A percentile compares a stretch with the other conserved stretches of the same genome.
These are phyloP conservation scores for Carex myosuroides DNA, from an alignment of 176 grass and related monocot genomes.

Conservation along the genomic window DNA sequence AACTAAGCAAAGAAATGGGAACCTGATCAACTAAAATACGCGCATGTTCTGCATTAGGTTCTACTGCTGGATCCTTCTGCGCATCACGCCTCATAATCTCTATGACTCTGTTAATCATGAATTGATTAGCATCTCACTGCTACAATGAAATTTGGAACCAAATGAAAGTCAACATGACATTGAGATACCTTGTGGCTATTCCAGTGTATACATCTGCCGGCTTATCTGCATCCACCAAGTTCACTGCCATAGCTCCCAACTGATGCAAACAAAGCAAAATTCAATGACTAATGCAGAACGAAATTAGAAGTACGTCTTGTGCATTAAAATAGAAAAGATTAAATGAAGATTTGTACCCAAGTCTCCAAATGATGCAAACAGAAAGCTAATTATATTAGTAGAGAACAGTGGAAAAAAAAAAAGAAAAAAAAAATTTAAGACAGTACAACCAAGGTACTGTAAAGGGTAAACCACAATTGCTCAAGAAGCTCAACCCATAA, in stretches of 20 bases:
- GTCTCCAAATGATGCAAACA: background rate
- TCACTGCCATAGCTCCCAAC: slow-evolving; percentile 88
- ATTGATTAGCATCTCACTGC: background rate
- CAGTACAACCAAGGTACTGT: background rate
- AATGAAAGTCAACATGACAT: background rate
- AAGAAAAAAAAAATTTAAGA: background rate
- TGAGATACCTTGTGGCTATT: slow-evolving; percentile 82
- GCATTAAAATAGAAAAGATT: background rate
- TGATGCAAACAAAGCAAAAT: slow-evolving; percentile 30
- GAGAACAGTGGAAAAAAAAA: background rate
- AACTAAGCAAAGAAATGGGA: background rate
- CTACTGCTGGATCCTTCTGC: slow-evolving; percentile 53
- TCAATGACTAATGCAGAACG: background rate
- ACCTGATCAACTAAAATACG: slow-evolving; percentile 78
- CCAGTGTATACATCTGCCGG: slow-evolving; percentile 95
- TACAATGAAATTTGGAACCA: slow-evolving; percentile 1
- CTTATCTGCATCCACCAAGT: slow-evolving; percentile 85
- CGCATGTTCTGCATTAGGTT: slow-evolving; percentile 54
- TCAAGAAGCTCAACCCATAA: background rate
- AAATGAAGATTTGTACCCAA: background rate
- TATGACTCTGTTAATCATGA: slow-evolving; percentile 44
- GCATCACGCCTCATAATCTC: slow-evolving; percentile 86
- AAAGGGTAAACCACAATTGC: background rate
- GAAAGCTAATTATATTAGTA: background rate
- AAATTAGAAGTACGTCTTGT: background rate